phyloP scores from a whole-genome alignment of 2,329 filamentous ascomycete species.

The Meredithiella fracta region DNA sequence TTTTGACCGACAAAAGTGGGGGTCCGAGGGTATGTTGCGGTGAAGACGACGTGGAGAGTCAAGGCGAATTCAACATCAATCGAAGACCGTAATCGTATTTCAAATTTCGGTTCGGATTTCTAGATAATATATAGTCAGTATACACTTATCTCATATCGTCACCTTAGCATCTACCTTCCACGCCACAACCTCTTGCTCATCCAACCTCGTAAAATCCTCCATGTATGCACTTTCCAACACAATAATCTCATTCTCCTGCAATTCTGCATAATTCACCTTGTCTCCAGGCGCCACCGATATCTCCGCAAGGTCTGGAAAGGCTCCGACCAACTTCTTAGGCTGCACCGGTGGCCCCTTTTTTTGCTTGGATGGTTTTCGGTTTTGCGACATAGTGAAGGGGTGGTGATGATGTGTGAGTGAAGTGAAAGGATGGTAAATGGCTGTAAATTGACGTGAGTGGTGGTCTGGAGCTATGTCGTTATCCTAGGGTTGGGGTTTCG shows the following conservation, averaged over 20 bases:
- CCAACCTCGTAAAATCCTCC: slow-evolving; percentile 67
- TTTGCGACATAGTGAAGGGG: too few relatives aligned
- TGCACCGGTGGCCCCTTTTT: not conserved
- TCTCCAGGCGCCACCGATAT: slow-evolving; percentile 19
- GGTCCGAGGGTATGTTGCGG: slow-evolving; percentile 81
- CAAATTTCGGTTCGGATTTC: slow-evolving; percentile 72
- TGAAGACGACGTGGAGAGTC: slow-evolving; percentile 62
- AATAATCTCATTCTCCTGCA: slow-evolving; percentile 75
- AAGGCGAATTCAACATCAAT: slow-evolving; percentile 56
- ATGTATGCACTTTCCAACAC: slow-evolving; percentile 76
- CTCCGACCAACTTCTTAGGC: not conserved
- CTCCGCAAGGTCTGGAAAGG: slow-evolving; percentile 34
- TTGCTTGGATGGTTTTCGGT: not conserved
- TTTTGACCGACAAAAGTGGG: slow-evolving; percentile 56
- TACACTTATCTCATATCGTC: too few relatives aligned
- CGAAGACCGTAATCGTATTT: slow-evolving; percentile 58
- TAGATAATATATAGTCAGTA: slow-evolving; percentile 21
- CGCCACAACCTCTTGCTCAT: slow-evolving; percentile 46
- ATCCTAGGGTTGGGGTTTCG: too few relatives aligned
- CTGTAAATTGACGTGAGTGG: too few relatives aligned
- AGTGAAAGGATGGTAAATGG: too few relatives aligned
- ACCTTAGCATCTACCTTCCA: too few relatives aligned
- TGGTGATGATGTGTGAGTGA: too few relatives aligned
- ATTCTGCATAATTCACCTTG: slow-evolving; percentile 58
- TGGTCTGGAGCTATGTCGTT: too few relatives aligned